Evolutionary conservation across 2,329 filamentous ascomycete species (phyloP), one percentile per base, ranked within the genome.

Genomic region (Colletotrichum spaethianum): DNA sequence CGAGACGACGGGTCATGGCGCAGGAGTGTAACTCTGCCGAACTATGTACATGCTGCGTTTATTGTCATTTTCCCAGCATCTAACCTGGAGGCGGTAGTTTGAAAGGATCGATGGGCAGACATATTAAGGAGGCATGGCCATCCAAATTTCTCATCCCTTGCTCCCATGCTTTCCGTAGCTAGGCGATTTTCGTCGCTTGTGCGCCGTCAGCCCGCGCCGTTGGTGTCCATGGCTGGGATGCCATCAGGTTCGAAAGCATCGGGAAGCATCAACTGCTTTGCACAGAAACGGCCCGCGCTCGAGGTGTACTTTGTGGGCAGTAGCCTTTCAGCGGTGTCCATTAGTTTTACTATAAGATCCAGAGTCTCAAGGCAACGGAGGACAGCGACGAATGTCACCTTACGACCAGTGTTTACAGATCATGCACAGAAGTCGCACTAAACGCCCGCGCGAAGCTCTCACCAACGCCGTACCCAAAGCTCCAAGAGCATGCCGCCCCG

Each of bases 1-100:
- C 59, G 60, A 70, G 70, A 70, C 70, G 70, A 72, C 52, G 59
- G 65, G 48, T 61, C 55, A 72, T 46, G 46, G 59, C 69, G 57
- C 60, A 48, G 46, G 28, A 60, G 53, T 18, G 31, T 18, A 72
- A 72, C 69, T 72, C 53, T 72, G 70, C 66, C 33, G 28, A 70
- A 69, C 59, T 53, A 26, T 33, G 14, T 18, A 31, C 33, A 26
- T 42, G 42, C 56, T 42, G 38, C 33, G 26, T 60, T 28, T 20
- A n/a, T 40, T 28, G 55, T 48, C 55, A 42, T 62, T 31, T 42
- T 61, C 23, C 44, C 36, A 16, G 33, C 46, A 46, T 50, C 14
- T 18, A n/a, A 40, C 26, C 38, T 28, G 16, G 20, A n/a, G 26
- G 23, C 11, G 4, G 12, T 28, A 42, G 56, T 8, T 40, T 6